phyloP scores from a whole-genome alignment of 805 yeast species.

The Yarrowia sp. region DNA sequence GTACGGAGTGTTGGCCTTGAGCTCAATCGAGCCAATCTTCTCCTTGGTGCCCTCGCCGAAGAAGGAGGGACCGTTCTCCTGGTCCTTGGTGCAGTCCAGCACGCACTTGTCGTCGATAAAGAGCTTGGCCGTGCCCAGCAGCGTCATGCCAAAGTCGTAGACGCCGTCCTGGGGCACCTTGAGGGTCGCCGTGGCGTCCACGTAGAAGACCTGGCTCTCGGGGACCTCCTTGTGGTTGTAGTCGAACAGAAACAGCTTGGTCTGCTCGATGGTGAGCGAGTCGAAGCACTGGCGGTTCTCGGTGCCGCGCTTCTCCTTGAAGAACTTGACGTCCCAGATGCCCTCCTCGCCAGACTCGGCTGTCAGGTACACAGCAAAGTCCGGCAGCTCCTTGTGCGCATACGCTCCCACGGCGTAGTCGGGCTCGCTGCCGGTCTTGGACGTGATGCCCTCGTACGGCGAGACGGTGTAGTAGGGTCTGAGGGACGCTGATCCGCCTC shows the following conservation, averaged over 20 bases:
- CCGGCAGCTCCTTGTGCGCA: conserved; percentile 40
- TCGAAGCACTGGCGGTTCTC: conserved; percentile 29
- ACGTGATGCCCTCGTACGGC: background rate
- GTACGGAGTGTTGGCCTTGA: conserved; percentile 49
- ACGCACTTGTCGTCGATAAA: conserved; percentile 53
- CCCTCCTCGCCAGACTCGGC: conserved; percentile 29
- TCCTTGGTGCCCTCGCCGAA: conserved; percentile 57
- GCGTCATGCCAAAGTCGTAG: conserved; percentile 53
- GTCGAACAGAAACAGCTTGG: conserved; percentile 30
- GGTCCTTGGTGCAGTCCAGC: conserved; percentile 56
- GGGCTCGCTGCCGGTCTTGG: background rate
- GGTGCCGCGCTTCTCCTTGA: conserved; percentile 3
- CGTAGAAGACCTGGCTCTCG: conserved; percentile 40
- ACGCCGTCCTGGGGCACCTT: conserved; percentile 49
- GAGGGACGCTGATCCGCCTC: conserved; percentile 63
- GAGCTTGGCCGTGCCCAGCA: conserved; percentile 55
- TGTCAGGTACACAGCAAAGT: conserved; percentile 34
- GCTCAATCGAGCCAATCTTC: conserved; percentile 42
- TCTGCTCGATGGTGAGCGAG: conserved; percentile 6
- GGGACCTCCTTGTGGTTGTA: conserved; percentile 23
- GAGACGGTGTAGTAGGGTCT: conserved; percentile 47
- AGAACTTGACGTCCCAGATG: conserved; percentile 19
- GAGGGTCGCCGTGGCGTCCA: conserved; percentile 46
- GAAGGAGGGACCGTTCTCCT: conserved; percentile 50
- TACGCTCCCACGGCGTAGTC: background rate